Evolutionary conservation across 192 early-diverging fungal genomes (phyloP).

Genomic region (Coemansia sp.): DNA sequence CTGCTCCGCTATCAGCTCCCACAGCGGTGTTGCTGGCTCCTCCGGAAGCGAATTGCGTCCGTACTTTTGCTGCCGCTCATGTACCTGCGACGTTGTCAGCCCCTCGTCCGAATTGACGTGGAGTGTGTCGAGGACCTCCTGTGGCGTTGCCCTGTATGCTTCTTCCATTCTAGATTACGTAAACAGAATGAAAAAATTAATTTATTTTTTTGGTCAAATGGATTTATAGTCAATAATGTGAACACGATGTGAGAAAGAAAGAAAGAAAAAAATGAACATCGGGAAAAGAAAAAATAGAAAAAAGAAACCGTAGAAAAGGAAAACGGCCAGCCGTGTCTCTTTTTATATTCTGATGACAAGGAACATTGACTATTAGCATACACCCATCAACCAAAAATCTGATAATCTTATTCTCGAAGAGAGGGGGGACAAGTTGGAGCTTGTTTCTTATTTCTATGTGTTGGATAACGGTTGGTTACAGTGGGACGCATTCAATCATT

Average conservation of each 20-base stretch:
- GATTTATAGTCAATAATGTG: not conserved
- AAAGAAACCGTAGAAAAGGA: not conserved
- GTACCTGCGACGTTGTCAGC: constrained; percentile 65
- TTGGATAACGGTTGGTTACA: no score
- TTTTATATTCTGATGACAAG: no score
- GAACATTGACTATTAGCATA: no score
- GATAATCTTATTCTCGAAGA: no score
- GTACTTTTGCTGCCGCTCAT: constrained; percentile 61
- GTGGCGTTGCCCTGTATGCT: constrained; percentile 60
- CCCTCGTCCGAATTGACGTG: constrained; percentile 67
- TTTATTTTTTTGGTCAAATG: not conserved
- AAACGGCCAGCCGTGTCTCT: not conserved
- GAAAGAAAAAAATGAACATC: constrained; percentile 1
- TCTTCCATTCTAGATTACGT: constrained; percentile 59
- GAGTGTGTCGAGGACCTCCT: constrained; percentile 69
- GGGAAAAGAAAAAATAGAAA: not conserved
- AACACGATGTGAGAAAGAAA: not conserved
- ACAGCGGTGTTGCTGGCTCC: constrained; percentile 87
- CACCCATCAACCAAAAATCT: no score
- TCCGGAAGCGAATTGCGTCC: constrained; percentile 91
- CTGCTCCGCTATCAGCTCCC: constrained; percentile 93
- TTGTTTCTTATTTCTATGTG: no score
- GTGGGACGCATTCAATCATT: no score
- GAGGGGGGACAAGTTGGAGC: no score
- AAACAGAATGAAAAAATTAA: constrained; percentile 3